Percentiles rank a stretch among this genome's conserved stretches.
Conservation (phyloP, 768 basidiomycete species). For the Lanmaoa rubissima region DNA sequence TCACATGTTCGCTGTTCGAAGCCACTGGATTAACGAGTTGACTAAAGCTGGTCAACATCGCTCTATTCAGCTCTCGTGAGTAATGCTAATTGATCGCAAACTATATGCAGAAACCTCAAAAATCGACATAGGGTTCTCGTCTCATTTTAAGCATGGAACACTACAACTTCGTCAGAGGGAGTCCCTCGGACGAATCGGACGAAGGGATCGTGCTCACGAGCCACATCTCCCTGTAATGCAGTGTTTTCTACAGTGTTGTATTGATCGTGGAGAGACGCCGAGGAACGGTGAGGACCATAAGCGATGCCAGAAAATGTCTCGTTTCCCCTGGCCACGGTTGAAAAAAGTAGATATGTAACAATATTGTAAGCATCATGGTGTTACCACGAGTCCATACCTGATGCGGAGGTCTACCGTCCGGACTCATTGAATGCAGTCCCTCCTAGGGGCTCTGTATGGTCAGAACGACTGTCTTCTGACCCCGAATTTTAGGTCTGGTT, state of each 20-base stretch:
- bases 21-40: not conserved
- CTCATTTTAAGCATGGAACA: conserved; percentile 26
- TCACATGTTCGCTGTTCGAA: not conserved
- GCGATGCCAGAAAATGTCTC: too few relatives aligned
- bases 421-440: too few relatives aligned
- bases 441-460: too few relatives aligned
- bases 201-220: conserved; percentile 6
- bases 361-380: too few relatives aligned
- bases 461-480: too few relatives aligned
- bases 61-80: conserved; percentile 18
- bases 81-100: not conserved
- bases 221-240: conserved; percentile 3
- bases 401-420: too few relatives aligned
- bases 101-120: too few relatives aligned
- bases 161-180: conserved; percentile 3
- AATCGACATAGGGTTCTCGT: conserved; percentile 16
- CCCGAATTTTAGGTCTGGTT: too few relatives aligned
- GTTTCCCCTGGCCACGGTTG: not conserved
- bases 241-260: not conserved
- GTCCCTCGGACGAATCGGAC: not conserved
- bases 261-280: not conserved
- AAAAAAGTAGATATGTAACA: too few relatives aligned
- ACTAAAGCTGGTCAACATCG: conserved; percentile 16
- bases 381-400: too few relatives aligned
- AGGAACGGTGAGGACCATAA: not conserved